Evolutionary conservation across 164 flowering plant genomes (phyloP), one percentile per base, ranked within the genome.

Genomic region (Santalum album): DNA sequence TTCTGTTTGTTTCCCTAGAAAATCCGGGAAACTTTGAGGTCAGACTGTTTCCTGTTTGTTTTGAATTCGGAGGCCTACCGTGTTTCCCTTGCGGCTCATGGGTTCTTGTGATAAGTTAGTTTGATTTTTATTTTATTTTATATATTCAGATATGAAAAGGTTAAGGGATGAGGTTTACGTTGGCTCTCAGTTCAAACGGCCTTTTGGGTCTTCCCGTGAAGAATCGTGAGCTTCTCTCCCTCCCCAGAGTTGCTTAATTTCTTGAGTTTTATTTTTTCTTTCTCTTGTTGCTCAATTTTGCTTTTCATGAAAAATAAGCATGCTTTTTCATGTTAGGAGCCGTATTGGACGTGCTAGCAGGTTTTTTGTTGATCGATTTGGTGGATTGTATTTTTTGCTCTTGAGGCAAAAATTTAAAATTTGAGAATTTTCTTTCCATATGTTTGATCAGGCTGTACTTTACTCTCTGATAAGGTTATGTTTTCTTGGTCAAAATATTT

Each of bases 161-260:
- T 51, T 54, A 25, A 58, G 81, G 39, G 79, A 77, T 2, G 80
- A 76, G 43, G 66, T 40, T 21, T 77, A 51, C 55, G 54, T 29
- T 27, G 72, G 74, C 51, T 58, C 82, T 55, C 78, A 65, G 66
- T 65, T 68, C 49, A 82, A 77, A 53, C 71, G 84, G 2, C 78
- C 82, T 10, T 73, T 77, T 58, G 78, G 60, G 25, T 52, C 84
- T 20, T 56, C 81, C 7, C 74, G 80, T 7, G 72, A 61, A 5
- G 83, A 82, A 63, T 68, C 79, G 87, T 84, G 51, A 60, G 82
- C 45, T 26, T 45, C 42, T 44, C 53, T 60, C 34, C 32, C 25
- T 24, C 26, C 16, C 19, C n/a, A 16, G 46, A 11, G 51, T 35
- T 50, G 18, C 22, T 10, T 23, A 5, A 14, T 43, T 43, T 43